Evolutionary conservation across 192 early-diverging fungal genomes (phyloP).

Genomic region (Diversispora eburnea): DNA sequence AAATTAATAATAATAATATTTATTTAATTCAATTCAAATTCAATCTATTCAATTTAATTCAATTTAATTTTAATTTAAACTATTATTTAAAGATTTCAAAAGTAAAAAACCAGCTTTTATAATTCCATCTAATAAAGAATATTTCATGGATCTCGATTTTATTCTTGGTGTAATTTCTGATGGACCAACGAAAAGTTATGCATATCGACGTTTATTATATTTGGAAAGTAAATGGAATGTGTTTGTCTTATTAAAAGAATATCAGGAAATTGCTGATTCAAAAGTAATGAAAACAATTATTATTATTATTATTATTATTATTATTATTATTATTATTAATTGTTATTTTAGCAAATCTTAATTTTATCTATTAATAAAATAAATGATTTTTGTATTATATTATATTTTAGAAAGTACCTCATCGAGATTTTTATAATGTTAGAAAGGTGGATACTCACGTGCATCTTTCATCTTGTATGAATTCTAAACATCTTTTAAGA

Average conservation of each 20-base stretch:
- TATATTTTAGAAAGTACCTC: constrained; percentile 64
- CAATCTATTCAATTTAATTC: no score
- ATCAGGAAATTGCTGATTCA: constrained; percentile 87
- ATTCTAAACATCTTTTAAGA: constrained; percentile 91
- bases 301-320: background rate
- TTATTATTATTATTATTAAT: background rate
- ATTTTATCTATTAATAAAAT: background rate
- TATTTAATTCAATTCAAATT: background rate
- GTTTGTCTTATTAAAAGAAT: constrained; percentile 89
- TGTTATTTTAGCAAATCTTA: background rate
- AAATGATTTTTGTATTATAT: background rate
- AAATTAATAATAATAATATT: background rate
- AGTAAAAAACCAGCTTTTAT: constrained; percentile 37
- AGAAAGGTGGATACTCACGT: constrained; percentile 98
- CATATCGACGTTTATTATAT: constrained; percentile 83
- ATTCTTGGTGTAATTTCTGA: constrained; percentile 74
- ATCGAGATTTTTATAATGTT: constrained; percentile 96
- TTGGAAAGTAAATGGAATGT: constrained; percentile 92
- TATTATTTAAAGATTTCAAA: constrained; percentile 26
- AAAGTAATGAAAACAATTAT: constrained; percentile 49
- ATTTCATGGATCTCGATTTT: constrained; percentile 81
- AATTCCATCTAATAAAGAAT: constrained; percentile 77
- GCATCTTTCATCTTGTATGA: constrained; percentile 92
- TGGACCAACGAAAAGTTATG: constrained; percentile 91
- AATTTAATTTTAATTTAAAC: no score